Evolutionary conservation across 805 yeast species (phyloP), one percentile per base, ranked within the genome.

Genomic region (Ogataea kodamae): DNA sequence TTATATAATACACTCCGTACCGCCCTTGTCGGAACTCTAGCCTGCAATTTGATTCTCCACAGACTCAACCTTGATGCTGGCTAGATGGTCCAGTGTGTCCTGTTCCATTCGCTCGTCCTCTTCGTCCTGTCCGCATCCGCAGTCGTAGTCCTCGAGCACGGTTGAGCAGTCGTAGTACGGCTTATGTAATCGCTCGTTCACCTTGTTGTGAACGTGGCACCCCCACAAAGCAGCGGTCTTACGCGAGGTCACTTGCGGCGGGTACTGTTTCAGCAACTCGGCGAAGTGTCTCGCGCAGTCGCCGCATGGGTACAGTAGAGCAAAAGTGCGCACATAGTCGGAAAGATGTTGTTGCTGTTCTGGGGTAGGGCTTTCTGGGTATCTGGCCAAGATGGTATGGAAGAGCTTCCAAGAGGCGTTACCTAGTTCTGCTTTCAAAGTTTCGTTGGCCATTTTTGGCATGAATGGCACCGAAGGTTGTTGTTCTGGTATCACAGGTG

Each of bases 271-370:
- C 37, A 92, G 61, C 45, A 90, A 62, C 52, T 73, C 62, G 44
- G 74, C 81, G 59, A 92, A 92, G 59, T 92, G 97, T 45, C 85
- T 68, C 0, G 98, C 97, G 62, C 97, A 92, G 55, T 90, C 97
- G 3, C 95, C 95, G 62, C 97, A 90, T 0, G 98, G 98, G 46
- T 92, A 92, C 7, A 92, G 90, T 49, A 89, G 86, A 1, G 92
- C 88, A 62, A 89, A 92, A 21, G 85, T 64, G 14, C 74, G 62
- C 13, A 92, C 70, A 55, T 78, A 92, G 38, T 65, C 72, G 11
- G 61, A 50, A 29, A 92, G 64, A 17, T 90, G 82, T 18, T 66
- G 55, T 32, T 76, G 69, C 51, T 90, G 88, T 27, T 69, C 72
- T 3, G 52, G 46, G 1, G 79, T 61, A 12, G 98, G 98, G 16